Evolutionary conservation across 176 grass and related monocot genomes (phyloP), one percentile per base, ranked within the genome.

Genomic region (Cenchrus purpureus): DNA sequence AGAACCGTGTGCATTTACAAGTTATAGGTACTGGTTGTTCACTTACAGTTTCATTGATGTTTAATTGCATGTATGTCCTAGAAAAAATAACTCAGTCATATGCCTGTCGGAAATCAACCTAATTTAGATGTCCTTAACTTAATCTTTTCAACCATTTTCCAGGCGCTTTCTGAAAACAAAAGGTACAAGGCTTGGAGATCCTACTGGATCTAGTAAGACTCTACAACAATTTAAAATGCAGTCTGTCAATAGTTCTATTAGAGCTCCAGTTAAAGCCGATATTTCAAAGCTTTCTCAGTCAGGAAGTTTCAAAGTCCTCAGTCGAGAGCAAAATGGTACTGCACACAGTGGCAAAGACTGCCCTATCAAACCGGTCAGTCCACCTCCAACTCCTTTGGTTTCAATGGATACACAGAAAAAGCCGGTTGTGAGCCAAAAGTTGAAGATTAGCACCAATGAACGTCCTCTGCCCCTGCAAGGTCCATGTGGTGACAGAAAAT

Each of bases 281-380:
- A 29, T 81, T 82, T 79, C 84, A 82, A 94, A 91, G 78, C 48
- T 79, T 51, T 82, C 73, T 85, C 87, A 83, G 48, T 76, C 73
- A 73, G 89, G 84, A 82, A 91, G 74, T 58, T 75, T 89, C 79
- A 88, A 91, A 94, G 82, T 94, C 42, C 92, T 94, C 61, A 89
- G 76, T 71, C 66, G 84, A 80, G 89, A 94, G 64, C 87, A 89
- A 80, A 94, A 87, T 12, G 68, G 81, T 68, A 15, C 52, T 73
- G 60, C 78, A 28, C 82, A 81, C 65, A 87, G 40, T 13, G 9
- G 49, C 45, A 91, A 89, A 87, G 81, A 91, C 10, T 86, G 69
- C 72, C 32, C 37, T n/a, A 61, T n/a, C 20, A 89, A 73, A 78
- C 65, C 77, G 79, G 28, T 87, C 57, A 87, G 84, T 46, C 75